A percentile compares a stretch with the other conserved stretches of the same genome.
These are phyloP conservation scores for Boletus rex-veris DNA, from an alignment of 768 basidiomycete genomes.

Conservation along the genomic window DNA sequence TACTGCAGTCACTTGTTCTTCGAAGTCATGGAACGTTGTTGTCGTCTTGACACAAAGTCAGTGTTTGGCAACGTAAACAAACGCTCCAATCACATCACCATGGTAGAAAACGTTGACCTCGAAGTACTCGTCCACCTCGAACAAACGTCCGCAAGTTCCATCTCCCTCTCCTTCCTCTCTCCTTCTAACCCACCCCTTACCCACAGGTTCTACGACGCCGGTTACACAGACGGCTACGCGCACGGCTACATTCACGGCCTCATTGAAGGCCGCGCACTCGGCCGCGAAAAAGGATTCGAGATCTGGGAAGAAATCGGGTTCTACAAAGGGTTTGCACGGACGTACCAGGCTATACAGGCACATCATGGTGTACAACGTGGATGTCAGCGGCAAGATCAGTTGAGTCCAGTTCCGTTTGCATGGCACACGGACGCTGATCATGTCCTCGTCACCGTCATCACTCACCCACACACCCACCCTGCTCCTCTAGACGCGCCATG, in stretches of 20 bases:
- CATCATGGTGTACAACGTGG: conserved; percentile 28
- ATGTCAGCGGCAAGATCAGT: conserved; percentile 4
- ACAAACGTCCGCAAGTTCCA: conserved; percentile 46
- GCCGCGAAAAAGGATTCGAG: conserved; percentile 87
- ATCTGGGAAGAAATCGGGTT: conserved; percentile 98
- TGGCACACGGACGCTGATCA: too few relatives aligned
- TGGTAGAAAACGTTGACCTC: conserved; percentile 44
- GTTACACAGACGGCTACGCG: conserved; percentile 71
- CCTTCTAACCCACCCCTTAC: background rate
- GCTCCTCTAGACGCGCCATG: conserved; percentile 44
- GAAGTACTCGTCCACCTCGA: conserved; percentile 60
- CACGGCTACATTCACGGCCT: conserved; percentile 89
- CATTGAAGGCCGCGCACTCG: conserved; percentile 87
- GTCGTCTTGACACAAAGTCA: too few relatives aligned
- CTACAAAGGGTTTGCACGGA: conserved; percentile 79
- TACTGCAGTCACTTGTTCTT: too few relatives aligned
- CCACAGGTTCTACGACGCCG: conserved; percentile 73
- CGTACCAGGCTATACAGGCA: conserved; percentile 55
- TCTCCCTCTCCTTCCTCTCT: background rate
- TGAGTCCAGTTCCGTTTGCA: background rate
- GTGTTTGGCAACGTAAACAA: too few relatives aligned
- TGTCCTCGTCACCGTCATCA: too few relatives aligned
- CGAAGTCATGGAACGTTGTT: too few relatives aligned
- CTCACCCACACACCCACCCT: background rate
- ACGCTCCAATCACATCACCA: too few relatives aligned